Percentiles rank a stretch among this genome's conserved stretches.
Evolutionary conservation across 1,139 yeast genomes (phyloP).

Genomic region (Blastobotrys illinoisensis): DNA sequence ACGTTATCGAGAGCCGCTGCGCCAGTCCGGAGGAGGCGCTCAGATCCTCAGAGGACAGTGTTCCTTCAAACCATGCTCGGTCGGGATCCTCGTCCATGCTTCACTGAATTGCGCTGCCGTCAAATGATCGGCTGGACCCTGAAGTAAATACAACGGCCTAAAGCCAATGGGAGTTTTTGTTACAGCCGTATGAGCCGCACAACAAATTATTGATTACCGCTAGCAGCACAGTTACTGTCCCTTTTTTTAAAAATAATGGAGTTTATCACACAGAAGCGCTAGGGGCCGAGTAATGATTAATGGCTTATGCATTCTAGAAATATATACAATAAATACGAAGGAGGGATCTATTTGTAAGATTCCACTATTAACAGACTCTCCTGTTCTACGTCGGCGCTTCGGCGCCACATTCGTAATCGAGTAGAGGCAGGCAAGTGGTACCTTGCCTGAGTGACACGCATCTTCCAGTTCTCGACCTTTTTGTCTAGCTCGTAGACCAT

Average conservation of each 20-base stretch:
- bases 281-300: too few species aligned
- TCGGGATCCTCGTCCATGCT: background rate
- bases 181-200: background rate
- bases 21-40: conserved; percentile 3
- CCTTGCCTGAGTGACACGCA: conserved; percentile 36
- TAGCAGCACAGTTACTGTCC: too few species aligned
- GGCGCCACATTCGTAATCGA: conserved; percentile 33
- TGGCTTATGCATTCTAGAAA: background rate
- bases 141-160: background rate
- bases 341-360: conserved; percentile 9
- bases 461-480: conserved; percentile 41
- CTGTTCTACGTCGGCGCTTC: conserved; percentile 31
- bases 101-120: background rate
- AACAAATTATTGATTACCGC: background rate
- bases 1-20: conserved; percentile 1
- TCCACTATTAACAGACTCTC: conserved; percentile 19
- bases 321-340: conserved; percentile 6
- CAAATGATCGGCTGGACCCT: background rate
- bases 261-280: too few species aligned
- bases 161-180: background rate
- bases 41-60: background rate
- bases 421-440: conserved; percentile 29
- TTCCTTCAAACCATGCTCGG: background rate
- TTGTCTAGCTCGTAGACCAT: conserved; percentile 32
- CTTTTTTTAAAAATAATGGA: too few species aligned